Evolutionary conservation across 1,139 yeast genomes (phyloP).

Genomic region (Tardiomyces digboiensis): DNA sequence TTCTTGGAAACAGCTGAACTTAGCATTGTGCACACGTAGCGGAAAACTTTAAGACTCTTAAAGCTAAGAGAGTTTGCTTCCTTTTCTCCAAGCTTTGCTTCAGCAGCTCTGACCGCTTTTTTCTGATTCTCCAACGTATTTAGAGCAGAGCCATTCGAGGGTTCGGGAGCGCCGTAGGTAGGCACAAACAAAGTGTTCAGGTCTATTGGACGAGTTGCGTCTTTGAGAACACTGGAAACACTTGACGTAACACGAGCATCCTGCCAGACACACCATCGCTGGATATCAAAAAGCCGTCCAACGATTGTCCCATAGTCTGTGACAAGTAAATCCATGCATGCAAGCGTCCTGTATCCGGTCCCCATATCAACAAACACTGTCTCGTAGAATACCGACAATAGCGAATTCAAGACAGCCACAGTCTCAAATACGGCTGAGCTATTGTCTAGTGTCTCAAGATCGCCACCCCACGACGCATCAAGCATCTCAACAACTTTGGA

Average conservation of each 20-base stretch:
- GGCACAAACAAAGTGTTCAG: neutral
- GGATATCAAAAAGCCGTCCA: slow-evolving; percentile 14
- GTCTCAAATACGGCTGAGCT: slow-evolving; percentile 4
- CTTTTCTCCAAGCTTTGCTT: slow-evolving; percentile 12
- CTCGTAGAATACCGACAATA: slow-evolving; percentile 17
- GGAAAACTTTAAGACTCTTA: slow-evolving; percentile 15
- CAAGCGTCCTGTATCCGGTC: slow-evolving; percentile 20
- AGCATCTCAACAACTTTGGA: neutral
- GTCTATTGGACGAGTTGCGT: neutral
- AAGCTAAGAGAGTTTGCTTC: slow-evolving; percentile 13
- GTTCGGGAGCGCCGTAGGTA: neutral
- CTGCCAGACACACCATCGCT: slow-evolving; percentile 20
- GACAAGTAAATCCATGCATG: neutral
- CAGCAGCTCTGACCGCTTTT: slow-evolving; percentile 16
- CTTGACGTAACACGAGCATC: slow-evolving; percentile 13
- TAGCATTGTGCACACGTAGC: slow-evolving; percentile 21
- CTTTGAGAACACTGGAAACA: slow-evolving; percentile 5
- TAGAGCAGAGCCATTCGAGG: neutral
- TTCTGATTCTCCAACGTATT: neutral
- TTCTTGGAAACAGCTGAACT: slow-evolving; percentile 20
- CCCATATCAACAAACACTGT: slow-evolving; percentile 22
- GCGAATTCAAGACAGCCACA: slow-evolving; percentile 1
- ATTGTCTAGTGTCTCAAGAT: neutral
- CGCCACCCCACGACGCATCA: neutral
- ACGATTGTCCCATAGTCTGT: slow-evolving; percentile 7